These are phyloP conservation scores for Brassica cretica DNA, from an alignment of 345 rosid species.

Conservation along the genomic window DNA sequence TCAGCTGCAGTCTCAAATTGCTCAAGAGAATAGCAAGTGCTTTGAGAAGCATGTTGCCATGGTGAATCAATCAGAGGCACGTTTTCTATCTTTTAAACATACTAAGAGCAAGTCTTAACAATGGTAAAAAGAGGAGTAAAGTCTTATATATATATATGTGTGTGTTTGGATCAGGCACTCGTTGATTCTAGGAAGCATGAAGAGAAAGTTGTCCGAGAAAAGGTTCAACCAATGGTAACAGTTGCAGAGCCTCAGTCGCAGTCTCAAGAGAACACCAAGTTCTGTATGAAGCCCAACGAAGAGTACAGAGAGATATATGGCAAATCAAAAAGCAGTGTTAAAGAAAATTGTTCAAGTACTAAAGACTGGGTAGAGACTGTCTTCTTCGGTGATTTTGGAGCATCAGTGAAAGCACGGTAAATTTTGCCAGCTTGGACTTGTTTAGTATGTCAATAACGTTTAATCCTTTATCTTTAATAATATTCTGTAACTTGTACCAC, in stretches of 20 bases:
- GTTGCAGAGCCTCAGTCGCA: constrained; percentile 45
- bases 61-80: constrained; percentile 5
- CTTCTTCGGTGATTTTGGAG: constrained; percentile 23
- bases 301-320: constrained; percentile 46
- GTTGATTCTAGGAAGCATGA: constrained; percentile 52
- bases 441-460: constrained; percentile 5
- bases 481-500: not conserved
- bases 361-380: constrained; percentile 45
- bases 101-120: not conserved
- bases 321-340: constrained; percentile 42
- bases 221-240: constrained; percentile 36
- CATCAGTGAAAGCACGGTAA: constrained; percentile 49
- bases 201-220: constrained; percentile 53
- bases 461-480: not conserved
- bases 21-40: constrained; percentile 39
- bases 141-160: not conserved
- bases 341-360: constrained; percentile 37
- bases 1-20: constrained; percentile 41
- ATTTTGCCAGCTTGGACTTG: constrained; percentile 8
- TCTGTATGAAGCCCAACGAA: constrained; percentile 44
- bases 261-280: constrained; percentile 39
- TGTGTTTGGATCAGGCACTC: constrained; percentile 47
- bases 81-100: not conserved
- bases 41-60: constrained; percentile 40
- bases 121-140: not conserved